Base-by-base conservation (phyloP, 1,139 yeast genomes). In the Oligophagozyma castellii region DNA sequence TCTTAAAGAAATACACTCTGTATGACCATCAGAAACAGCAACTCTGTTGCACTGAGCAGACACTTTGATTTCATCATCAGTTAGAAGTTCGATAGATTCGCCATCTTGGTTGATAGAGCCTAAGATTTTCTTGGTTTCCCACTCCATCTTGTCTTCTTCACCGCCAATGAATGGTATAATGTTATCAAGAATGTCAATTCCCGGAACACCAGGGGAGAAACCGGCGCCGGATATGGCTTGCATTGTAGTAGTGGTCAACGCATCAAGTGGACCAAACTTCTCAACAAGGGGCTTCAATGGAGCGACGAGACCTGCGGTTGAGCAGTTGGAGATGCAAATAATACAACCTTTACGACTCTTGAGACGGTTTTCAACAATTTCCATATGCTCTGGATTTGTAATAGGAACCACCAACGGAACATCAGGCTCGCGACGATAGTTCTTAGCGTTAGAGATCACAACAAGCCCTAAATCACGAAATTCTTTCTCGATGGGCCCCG, bases 221-320 rank as follows among this genome's bases (percentile, higher is more conserved):
- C 99, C 99, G 16, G 93, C 98, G 43, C 99, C 99, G 5, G 96
- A 84, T 40, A 89, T 81, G 25, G 98, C 98, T 58, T 89, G 99
- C 58, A 89, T 59, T 12, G 98, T 89, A 34, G 96, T 84, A 30
- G 94, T 73, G 19, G 94, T 76, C 46, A 86, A 68, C 19, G 76
- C 68, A 37, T 81, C 86, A 36, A 89, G 70, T 29, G 95, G 94
- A 28, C 98, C 98, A 50, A 79, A 86, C 33, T 64, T 58, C 34
- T 84, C 93, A 28, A 78, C 81, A 46, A 89, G 66, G 12, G 98
- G 98, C 53, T 81, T 83, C 54, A 89, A 65, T 26, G 98, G 98
- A 8, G 95, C 95, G 22, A 89, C 98, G 38, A 89, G 67, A 29
- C 96, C 96, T 8, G 96, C 98, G 26, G 99, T 89, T 26, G 96